Evolutionary conservation across 2,329 filamentous ascomycete species (phyloP).

Genomic region (Neofusicoccum ribis): DNA sequence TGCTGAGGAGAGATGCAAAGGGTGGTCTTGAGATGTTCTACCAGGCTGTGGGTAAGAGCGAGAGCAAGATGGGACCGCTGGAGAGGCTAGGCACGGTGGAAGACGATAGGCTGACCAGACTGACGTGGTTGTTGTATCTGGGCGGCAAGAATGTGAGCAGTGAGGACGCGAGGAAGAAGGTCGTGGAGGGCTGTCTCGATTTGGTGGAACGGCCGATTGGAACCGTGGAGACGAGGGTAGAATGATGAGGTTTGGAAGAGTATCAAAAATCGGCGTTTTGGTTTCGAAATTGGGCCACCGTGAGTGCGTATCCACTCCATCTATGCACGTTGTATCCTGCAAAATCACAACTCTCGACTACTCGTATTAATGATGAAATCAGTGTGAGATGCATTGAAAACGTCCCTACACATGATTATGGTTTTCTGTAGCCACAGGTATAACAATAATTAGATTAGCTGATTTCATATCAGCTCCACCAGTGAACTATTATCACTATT

Average conservation of each 20-base stretch:
- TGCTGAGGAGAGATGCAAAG: slow-evolving; percentile 65
- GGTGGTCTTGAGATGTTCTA: slow-evolving; percentile 64
- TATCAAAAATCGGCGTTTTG: background rate
- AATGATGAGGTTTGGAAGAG: slow-evolving; percentile 30
- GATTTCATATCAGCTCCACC: too few relatives aligned
- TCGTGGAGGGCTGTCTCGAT: slow-evolving; percentile 84
- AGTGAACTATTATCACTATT: too few relatives aligned
- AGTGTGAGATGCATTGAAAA: too few relatives aligned
- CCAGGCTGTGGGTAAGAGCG: slow-evolving; percentile 46
- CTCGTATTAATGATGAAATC: background rate
- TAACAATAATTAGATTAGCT: too few relatives aligned
- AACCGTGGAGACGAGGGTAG: slow-evolving; percentile 78
- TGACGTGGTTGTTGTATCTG: slow-evolving; percentile 89
- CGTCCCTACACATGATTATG: too few relatives aligned
- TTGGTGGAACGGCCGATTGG: slow-evolving; percentile 87
- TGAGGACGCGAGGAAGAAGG: slow-evolving; percentile 74
- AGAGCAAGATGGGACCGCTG: slow-evolving; percentile 47
- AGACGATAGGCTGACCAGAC: slow-evolving; percentile 77
- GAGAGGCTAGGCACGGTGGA: slow-evolving; percentile 67
- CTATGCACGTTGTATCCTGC: background rate
- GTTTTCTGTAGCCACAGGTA: too few relatives aligned
- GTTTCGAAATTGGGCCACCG: background rate
- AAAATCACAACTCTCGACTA: background rate
- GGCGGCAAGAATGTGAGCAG: slow-evolving; percentile 85
- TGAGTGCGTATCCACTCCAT: background rate